phyloP scores from a whole-genome alignment of 139 green algal species.

The Asterochloris erici region DNA sequence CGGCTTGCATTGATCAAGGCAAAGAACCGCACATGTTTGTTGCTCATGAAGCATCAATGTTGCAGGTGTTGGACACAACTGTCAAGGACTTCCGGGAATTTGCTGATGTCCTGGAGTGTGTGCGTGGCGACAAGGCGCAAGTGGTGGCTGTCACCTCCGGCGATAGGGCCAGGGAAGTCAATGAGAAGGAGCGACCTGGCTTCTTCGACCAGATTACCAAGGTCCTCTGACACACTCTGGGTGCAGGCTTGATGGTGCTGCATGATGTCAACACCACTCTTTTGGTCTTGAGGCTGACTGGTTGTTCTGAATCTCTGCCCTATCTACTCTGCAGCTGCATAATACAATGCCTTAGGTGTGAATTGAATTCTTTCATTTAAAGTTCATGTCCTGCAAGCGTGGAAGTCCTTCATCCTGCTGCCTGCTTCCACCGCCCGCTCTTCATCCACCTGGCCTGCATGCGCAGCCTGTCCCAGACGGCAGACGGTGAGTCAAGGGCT shows the following conservation, averaged over 20 bases:
- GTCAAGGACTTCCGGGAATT: conserved; percentile 80
- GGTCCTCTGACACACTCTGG: conserved; percentile 21
- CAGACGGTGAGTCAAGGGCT: conserved; percentile 70
- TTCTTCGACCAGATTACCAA: conserved; percentile 72
- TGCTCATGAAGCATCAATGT: conserved; percentile 51
- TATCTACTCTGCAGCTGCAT: too few species aligned
- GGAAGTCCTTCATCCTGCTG: background rate
- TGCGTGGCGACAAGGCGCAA: conserved; percentile 47
- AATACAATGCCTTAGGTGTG: too few species aligned
- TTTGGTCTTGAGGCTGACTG: too few species aligned
- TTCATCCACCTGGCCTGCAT: conserved; percentile 56
- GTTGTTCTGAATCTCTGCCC: too few species aligned
- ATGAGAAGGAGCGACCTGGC: conserved; percentile 54
- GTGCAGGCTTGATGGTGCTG: too few species aligned
- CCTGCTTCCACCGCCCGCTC: conserved; percentile 33
- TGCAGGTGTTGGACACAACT: conserved; percentile 50
- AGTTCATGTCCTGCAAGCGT: too few species aligned
- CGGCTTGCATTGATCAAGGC: too few species aligned
- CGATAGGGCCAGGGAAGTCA: conserved; percentile 63
- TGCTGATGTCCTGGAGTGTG: conserved; percentile 68
- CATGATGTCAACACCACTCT: too few species aligned
- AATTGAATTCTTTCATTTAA: too few species aligned
- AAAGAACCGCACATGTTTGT: too few species aligned
- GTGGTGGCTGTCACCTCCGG: conserved; percentile 82
- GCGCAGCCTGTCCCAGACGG: conserved; percentile 57